phyloP scores from a whole-genome alignment of 2,329 filamentous ascomycete genomes.

The Claviceps sp. region DNA sequence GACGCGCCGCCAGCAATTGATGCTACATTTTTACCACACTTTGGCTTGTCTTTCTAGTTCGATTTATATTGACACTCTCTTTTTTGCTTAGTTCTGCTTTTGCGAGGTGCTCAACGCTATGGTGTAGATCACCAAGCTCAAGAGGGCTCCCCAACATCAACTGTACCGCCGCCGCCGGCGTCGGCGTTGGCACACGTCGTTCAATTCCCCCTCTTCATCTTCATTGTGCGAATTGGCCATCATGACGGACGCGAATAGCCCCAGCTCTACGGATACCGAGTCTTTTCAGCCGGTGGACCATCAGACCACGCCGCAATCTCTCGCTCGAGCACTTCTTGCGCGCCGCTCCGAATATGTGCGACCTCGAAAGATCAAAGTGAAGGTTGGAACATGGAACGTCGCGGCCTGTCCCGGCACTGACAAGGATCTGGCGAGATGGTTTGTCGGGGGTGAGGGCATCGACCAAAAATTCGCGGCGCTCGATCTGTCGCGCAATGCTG shows the following conservation, averaged over 20 bases:
- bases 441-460: constrained; percentile 62
- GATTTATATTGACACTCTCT: background rate
- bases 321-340: constrained; percentile 54
- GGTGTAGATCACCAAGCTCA: constrained; percentile 19
- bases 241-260: constrained; percentile 16
- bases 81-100: background rate
- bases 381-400: constrained; percentile 93
- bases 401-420: constrained; percentile 74
- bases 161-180: constrained; percentile 11
- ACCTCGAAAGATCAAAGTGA: constrained; percentile 63
- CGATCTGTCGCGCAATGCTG: constrained; percentile 26
- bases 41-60: background rate
- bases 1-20: background rate
- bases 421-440: constrained; percentile 81
- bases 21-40: background rate
- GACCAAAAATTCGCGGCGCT: constrained; percentile 48
- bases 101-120: constrained; percentile 13
- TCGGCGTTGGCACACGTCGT: constrained; percentile 10
- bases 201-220: constrained; percentile 1
- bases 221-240: constrained; percentile 5
- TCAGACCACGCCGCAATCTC: constrained; percentile 37
- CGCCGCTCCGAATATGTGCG: constrained; percentile 69
- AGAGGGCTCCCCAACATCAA: constrained; percentile 10
- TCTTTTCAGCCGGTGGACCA: constrained; percentile 31
- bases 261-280: constrained; percentile 19